These are phyloP conservation scores for Mycosphaerella arachidis DNA, from an alignment of 2,329 filamentous ascomycete genomes.

Conservation along the genomic window DNA sequence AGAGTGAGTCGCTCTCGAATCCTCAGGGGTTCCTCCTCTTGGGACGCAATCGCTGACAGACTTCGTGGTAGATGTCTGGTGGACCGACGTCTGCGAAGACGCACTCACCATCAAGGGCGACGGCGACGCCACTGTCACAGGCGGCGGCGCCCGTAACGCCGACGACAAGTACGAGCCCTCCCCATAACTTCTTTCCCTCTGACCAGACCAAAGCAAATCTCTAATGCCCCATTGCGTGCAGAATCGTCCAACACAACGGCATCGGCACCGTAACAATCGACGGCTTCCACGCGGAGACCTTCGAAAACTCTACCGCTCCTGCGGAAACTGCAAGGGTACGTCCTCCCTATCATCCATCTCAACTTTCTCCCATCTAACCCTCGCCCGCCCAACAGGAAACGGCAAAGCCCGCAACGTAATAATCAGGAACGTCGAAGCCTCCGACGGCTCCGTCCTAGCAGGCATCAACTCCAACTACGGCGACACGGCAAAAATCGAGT, in stretches of 20 bases:
- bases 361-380: too few relatives aligned
- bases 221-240: conserved; percentile 24
- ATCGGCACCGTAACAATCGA: conserved; percentile 36
- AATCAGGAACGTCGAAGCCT: conserved; percentile 4
- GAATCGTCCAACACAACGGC: conserved; percentile 42
- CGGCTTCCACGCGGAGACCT: conserved; percentile 42
- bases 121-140: conserved; percentile 18
- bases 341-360: too few relatives aligned
- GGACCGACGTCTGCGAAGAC: conserved; percentile 40
- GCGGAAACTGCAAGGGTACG: conserved; percentile 53
- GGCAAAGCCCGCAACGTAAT: conserved; percentile 6
- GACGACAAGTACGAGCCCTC: conserved; percentile 26
- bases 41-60: background rate
- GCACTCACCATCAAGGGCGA: conserved; percentile 27
- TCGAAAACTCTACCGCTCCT: conserved; percentile 49
- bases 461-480: conserved; percentile 53
- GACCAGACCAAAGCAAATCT: too few relatives aligned
- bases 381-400: too few relatives aligned
- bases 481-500: conserved; percentile 37
- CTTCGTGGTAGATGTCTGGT: conserved; percentile 45
- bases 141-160: conserved; percentile 39
- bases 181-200: background rate
- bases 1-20: conserved; percentile 38
- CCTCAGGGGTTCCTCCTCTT: too few relatives aligned
- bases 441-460: background rate